These are phyloP conservation scores for Rosa hybrid DNA, from an alignment of 331 rosid genomes.

Conservation along the genomic window DNA sequence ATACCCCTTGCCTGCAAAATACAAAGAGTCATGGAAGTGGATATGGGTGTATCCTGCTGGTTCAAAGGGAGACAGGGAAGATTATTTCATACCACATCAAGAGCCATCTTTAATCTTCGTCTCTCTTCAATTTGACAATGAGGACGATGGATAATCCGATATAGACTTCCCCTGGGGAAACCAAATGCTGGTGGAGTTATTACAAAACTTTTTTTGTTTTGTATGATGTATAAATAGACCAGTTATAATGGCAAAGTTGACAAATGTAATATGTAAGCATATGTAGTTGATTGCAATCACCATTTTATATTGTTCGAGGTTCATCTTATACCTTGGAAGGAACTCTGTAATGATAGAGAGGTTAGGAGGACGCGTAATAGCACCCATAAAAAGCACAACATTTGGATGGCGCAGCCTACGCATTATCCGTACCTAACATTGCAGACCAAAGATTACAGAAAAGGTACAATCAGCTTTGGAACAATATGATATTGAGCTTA, in stretches of 20 bases:
- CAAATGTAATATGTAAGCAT: conserved; percentile 4
- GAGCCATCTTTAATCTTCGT: conserved; percentile 95
- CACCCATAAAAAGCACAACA: conserved; percentile 97
- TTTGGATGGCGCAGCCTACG: conserved; percentile 97
- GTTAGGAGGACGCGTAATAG: conserved; percentile 96
- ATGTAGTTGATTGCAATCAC: not conserved
- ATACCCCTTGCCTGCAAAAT: conserved; percentile 91
- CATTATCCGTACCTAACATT: conserved; percentile 89
- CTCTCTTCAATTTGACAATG: conserved; percentile 84
- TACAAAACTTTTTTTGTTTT: not conserved
- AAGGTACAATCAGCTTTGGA: conserved; percentile 21
- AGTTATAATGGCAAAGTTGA: conserved; percentile 8
- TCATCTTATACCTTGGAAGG: conserved; percentile 66
- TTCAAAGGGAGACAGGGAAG: conserved; percentile 12
- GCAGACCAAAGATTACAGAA: conserved; percentile 30
- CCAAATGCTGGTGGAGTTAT: conserved; percentile 26
- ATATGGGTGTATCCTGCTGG: conserved; percentile 19
- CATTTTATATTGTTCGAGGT: conserved; percentile 13
- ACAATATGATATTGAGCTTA: not conserved
- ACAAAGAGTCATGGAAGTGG: conserved; percentile 23
- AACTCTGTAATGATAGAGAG: conserved; percentile 96
- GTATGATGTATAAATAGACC: not conserved
- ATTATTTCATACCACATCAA: conserved; percentile 81
- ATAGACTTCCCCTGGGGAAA: conserved; percentile 87
- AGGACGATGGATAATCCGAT: conserved; percentile 88